phyloP scores from a whole-genome alignment of 805 yeast genomes.

The Ogataea minuta region DNA sequence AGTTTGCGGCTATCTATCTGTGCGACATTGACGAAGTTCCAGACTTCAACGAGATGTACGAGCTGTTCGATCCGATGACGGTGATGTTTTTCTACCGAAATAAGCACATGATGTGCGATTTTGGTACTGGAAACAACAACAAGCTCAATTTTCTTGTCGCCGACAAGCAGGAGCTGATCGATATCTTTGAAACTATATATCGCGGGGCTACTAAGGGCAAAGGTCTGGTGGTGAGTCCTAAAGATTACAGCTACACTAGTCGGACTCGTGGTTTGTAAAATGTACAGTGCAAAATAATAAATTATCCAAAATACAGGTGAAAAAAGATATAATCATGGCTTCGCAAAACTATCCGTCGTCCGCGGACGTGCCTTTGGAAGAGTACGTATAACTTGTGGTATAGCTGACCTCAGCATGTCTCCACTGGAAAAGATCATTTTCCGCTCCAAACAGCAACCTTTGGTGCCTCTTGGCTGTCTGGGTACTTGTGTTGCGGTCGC shows the following conservation, averaged over 20 bases:
- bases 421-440: conserved; percentile 55
- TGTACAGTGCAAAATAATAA: not conserved
- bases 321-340: conserved; percentile 28
- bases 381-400: conserved; percentile 39
- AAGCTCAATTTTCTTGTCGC: conserved; percentile 79
- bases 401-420: conserved; percentile 39
- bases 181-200: conserved; percentile 83
- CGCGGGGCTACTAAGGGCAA: conserved; percentile 91
- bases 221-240: conserved; percentile 86
- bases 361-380: conserved; percentile 45
- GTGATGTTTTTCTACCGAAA: conserved; percentile 92
- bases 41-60: conserved; percentile 89
- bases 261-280: conserved; percentile 8
- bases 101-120: conserved; percentile 97
- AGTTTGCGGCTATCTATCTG: conserved; percentile 83
- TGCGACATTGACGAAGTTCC: conserved; percentile 89
- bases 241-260: conserved; percentile 50
- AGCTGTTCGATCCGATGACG: conserved; percentile 84
- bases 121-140: conserved; percentile 97
- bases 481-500: conserved; percentile 79
- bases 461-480: conserved; percentile 80
- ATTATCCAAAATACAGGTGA: not conserved
- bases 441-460: conserved; percentile 80
- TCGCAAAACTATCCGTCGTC: conserved; percentile 48
- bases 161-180: conserved; percentile 86